Conservation (phyloP, 2,329 filamentous ascomycete genomes). For the Calcarisporium arbuscula region DNA sequence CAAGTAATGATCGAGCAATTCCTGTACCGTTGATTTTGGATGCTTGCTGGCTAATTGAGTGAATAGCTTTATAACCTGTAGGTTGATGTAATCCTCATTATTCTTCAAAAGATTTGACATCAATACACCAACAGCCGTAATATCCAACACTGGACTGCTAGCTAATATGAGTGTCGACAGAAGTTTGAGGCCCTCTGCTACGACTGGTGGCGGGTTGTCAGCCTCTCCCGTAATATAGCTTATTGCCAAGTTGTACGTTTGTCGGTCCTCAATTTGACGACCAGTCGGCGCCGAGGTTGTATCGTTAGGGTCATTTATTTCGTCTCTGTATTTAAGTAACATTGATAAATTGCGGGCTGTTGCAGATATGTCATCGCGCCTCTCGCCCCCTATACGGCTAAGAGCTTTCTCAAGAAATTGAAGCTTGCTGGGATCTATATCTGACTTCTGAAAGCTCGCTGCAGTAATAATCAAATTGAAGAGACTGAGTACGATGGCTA, state of each 20-base stretch:
- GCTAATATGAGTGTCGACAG: constrained; percentile 50
- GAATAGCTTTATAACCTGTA: constrained; percentile 60
- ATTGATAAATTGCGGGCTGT: constrained; percentile 52
- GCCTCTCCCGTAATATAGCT: constrained; percentile 52
- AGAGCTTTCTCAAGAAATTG: constrained; percentile 43
- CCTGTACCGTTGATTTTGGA: constrained; percentile 53
- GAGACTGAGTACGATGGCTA: constrained; percentile 51
- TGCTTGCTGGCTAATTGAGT: constrained; percentile 55
- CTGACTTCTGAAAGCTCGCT: constrained; percentile 46
- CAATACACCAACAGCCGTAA: constrained; percentile 58
- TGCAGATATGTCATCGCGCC: constrained; percentile 36
- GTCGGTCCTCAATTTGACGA: constrained; percentile 52
- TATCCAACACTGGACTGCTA: constrained; percentile 54
- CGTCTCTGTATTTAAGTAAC: constrained; percentile 49
- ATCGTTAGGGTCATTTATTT: constrained; percentile 40
- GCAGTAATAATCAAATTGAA: constrained; percentile 55
- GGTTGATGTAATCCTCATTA: constrained; percentile 64
- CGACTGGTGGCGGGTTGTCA: constrained; percentile 60
- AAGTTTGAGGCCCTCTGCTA: constrained; percentile 57
- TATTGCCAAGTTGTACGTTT: constrained; percentile 55
- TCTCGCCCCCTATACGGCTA: constrained; percentile 30
- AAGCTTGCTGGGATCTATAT: constrained; percentile 35
- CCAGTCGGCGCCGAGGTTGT: constrained; percentile 31
- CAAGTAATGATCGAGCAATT: constrained; percentile 61
- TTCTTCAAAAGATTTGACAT: constrained; percentile 59